Evolutionary conservation across 805 yeast genomes (phyloP), one percentile per base, ranked within the genome.

Genomic region (Kuraishia borneana): DNA sequence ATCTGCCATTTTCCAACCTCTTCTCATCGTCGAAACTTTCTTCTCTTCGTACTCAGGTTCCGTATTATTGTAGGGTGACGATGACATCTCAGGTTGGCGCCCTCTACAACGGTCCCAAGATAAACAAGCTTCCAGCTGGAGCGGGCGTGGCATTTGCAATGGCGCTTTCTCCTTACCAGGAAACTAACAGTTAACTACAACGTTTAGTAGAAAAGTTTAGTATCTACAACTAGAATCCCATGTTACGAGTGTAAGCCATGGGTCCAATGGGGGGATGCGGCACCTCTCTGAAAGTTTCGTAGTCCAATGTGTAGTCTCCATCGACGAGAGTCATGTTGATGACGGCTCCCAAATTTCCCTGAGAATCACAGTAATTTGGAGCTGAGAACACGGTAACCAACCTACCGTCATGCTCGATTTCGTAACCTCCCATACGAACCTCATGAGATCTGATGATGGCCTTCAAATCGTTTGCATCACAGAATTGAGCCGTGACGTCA

Each of bases 311-410:
- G 31, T 62, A 61, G 14, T 65, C 69, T 29, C 63, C 68, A 42
- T 71, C 65, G 6, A 56, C 47, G 13, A 62, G 65, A 39, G 66
- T 58, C 43, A 89, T 70, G 48, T 87, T 82, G 39, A 92, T 79
- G 36, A 82, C 81, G 7, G 94, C 97, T 35, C 96, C 99, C 43
- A 73, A 56, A 56, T 92, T 92, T 10, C 94, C 95, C 36, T 84
- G 87, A 12, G 79, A 63, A 53, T 92, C 99, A 61, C 97, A 89
- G 57, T 89, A 89, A 55, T 92, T 89, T 23, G 99, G 99, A 1
- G 99, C 99, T 56, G 94, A 79, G 56, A 92, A 92, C n/a, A 92
- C 95, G 1, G 99, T 92, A 35, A 87, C 73, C 34, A 92, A 70
- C 43, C 76, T 68, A 9, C 94, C 94, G 38, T 81, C 68, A 50